Conservation (phyloP, 1,139 yeast species). For the Pichia sp. region DNA sequence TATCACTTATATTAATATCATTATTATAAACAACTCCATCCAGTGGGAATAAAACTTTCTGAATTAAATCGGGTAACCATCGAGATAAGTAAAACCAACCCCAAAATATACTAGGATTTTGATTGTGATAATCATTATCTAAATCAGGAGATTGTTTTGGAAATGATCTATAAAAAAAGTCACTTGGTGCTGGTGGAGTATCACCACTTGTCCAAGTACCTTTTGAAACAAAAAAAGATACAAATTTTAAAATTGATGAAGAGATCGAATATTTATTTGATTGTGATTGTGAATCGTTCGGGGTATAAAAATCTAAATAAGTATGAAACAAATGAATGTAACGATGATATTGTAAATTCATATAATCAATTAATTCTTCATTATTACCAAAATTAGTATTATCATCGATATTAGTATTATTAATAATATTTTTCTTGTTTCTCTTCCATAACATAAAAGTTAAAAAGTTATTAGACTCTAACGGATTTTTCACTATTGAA, state of each 20-base stretch:
- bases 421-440: background rate
- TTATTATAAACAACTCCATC: conserved; percentile 17
- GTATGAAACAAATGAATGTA: conserved; percentile 5
- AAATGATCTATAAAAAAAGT: conserved; percentile 32
- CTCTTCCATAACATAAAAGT: no score
- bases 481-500: no score
- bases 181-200: conserved; percentile 20
- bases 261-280: conserved; percentile 9
- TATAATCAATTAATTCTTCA: background rate
- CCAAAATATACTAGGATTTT: conserved; percentile 26
- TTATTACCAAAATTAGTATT: background rate
- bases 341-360: conserved; percentile 11
- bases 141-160: conserved; percentile 35
- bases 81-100: conserved; percentile 32
- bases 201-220: conserved; percentile 30
- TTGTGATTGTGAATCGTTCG: conserved; percentile 5
- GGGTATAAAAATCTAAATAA: conserved; percentile 2
- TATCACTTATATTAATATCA: background rate
- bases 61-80: conserved; percentile 33
- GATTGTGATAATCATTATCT: conserved; percentile 33
- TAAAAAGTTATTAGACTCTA: no score
- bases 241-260: conserved; percentile 26
- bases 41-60: conserved; percentile 30
- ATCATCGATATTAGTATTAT: background rate
- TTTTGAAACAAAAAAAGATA: conserved; percentile 23